These are phyloP conservation scores for Phytophthora chlamydospora DNA, from an alignment of 352 stramenopile species.

Conservation along the genomic window DNA sequence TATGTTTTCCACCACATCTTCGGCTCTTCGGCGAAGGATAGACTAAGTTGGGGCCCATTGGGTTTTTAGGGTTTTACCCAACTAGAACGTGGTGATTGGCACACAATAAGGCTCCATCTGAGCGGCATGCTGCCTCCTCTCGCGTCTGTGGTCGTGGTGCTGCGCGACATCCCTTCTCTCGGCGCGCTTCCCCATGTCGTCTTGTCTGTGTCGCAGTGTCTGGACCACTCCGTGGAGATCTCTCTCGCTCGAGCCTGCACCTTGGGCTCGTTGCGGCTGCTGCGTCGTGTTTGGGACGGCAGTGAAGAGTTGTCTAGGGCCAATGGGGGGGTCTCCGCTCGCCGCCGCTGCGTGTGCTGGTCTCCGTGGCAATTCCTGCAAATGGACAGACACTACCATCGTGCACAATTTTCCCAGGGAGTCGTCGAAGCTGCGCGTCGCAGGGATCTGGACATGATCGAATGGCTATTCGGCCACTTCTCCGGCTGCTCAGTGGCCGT, in stretches of 20 bases:
- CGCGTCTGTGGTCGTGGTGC: constrained; percentile 10
- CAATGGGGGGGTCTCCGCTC: background rate
- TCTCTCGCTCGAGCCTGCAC: constrained; percentile 23
- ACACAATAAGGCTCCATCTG: too few relatives aligned
- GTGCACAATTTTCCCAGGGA: constrained; percentile 29
- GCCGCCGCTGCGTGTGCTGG: constrained; percentile 7
- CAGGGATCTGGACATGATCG: constrained; percentile 20
- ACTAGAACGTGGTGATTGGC: too few relatives aligned
- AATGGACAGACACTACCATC: constrained; percentile 25
- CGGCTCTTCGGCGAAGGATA: too few relatives aligned
- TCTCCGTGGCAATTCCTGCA: constrained; percentile 21
- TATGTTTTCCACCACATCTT: too few relatives aligned
- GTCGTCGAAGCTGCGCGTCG: constrained; percentile 23
- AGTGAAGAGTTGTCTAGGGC: constrained; percentile 18
- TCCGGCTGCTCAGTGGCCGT: constrained; percentile 19
- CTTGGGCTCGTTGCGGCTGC: constrained; percentile 23
- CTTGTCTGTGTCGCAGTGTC: constrained; percentile 24
- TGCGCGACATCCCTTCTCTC: constrained; percentile 23
- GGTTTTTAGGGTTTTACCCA: too few relatives aligned
- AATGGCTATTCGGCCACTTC: constrained; percentile 35
- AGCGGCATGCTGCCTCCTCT: constrained; percentile 11
- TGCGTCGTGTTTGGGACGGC: constrained; percentile 23
- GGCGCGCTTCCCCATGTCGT: constrained; percentile 25
- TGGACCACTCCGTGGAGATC: constrained; percentile 30
- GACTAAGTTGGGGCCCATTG: too few relatives aligned